Percentiles rank a stretch among this genome's conserved stretches.
phyloP scores from a whole-genome alignment of 176 grass and related monocot species.

The Guadua angustifolia region DNA sequence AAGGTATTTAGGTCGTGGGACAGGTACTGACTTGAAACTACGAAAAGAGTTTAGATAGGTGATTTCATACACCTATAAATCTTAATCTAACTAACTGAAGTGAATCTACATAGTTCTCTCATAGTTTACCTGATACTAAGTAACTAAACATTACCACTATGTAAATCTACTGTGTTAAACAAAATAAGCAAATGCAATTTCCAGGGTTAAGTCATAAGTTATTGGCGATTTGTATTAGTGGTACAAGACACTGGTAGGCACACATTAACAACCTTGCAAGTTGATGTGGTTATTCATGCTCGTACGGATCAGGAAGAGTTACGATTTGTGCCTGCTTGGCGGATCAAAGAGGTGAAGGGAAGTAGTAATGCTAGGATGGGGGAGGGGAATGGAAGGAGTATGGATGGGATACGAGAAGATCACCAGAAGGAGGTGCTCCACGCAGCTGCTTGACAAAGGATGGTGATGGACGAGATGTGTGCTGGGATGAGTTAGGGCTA shows the following conservation, averaged over 20 bases:
- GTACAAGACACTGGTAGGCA: background rate
- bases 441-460: background rate
- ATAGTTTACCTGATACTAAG: background rate
- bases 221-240: background rate
- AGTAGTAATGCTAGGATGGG: background rate
- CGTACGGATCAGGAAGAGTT: background rate
- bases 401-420: background rate
- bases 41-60: background rate
- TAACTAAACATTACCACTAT: background rate
- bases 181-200: background rate
- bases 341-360: background rate
- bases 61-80: background rate
- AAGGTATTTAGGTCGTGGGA: conserved; percentile 5
- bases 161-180: background rate
- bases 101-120: conserved; percentile 5
- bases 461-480: background rate
- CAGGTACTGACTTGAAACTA: background rate
- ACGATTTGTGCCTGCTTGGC: background rate
- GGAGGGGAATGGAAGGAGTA: background rate
- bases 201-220: background rate
- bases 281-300: background rate
- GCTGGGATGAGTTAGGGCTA: background rate
- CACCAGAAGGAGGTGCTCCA: background rate
- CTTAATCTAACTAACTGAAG: conserved; percentile 10
- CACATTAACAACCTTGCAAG: background rate